Percentiles rank a stretch among this genome's conserved stretches.
Conservation (phyloP, 2,329 filamentous ascomycete genomes). For the Verticillium alfalfae region DNA sequence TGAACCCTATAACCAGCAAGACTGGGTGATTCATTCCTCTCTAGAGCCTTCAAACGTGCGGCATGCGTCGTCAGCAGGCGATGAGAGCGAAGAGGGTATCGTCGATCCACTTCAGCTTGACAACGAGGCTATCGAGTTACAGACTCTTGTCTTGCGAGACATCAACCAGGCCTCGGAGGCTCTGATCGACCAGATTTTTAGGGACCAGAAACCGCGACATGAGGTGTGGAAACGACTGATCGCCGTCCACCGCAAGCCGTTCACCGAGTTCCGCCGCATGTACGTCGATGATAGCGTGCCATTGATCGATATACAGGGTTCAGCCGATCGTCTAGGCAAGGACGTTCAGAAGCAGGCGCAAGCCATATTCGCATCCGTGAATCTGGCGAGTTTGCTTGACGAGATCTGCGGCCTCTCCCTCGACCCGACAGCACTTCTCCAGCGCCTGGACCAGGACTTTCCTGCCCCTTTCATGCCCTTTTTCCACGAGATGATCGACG, state of each 20-base stretch:
- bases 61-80: not conserved
- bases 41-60: not conserved
- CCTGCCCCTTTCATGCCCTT: constrained; percentile 20
- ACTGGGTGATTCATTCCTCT: not conserved
- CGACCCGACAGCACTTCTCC: constrained; percentile 16
- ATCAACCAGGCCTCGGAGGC: constrained; percentile 18
- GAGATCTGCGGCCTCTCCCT: constrained; percentile 3
- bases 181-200: constrained; percentile 18
- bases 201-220: constrained; percentile 8
- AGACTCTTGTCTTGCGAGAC: constrained; percentile 18
- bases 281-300: constrained; percentile 14
- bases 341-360: not conserved
- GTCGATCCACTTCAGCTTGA: not conserved
- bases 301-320: constrained; percentile 20
- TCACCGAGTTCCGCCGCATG: constrained; percentile 16
- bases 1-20: not conserved
- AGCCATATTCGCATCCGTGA: constrained; percentile 22
- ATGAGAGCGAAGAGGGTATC: constrained; percentile 1
- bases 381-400: constrained; percentile 27
- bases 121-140: constrained; percentile 1
- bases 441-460: constrained; percentile 22
- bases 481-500: constrained; percentile 3
- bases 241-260: constrained; percentile 11
- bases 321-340: constrained; percentile 2
- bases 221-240: constrained; percentile 2